A percentile compares a stretch with the other conserved stretches of the same genome.
These are phyloP conservation scores for Cordyceps javanica DNA, from an alignment of 2,329 filamentous ascomycete genomes.

Conservation along the genomic window DNA sequence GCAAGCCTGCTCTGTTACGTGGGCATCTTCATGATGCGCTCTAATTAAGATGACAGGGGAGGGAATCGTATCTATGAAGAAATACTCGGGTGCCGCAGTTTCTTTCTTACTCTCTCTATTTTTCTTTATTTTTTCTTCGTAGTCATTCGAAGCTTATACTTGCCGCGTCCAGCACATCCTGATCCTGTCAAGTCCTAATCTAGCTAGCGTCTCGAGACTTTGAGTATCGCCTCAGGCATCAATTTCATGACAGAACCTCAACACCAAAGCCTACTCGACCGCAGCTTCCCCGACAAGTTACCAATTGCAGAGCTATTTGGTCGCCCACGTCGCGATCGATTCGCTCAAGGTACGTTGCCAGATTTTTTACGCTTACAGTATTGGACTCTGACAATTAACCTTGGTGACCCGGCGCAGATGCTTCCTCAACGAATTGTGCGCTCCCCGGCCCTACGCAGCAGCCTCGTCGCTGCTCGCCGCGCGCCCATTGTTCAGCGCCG, in stretches of 20 bases:
- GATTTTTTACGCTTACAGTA: not conserved
- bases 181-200: not conserved
- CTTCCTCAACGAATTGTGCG: constrained; percentile 53
- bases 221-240: constrained; percentile 29
- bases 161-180: no score
- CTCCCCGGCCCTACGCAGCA: constrained; percentile 38
- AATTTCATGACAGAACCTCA: constrained; percentile 17
- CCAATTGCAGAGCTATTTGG: constrained; percentile 32
- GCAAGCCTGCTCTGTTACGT: no score
- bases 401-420: constrained; percentile 41
- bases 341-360: constrained; percentile 26
- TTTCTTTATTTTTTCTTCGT: not conserved
- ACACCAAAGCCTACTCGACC: constrained; percentile 13
- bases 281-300: constrained; percentile 23
- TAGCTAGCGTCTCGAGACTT: constrained; percentile 20
- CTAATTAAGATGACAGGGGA: no score
- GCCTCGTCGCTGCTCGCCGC: constrained; percentile 40
- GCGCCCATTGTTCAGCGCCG: constrained; percentile 51
- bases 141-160: no score
- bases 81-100: no score
- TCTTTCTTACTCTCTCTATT: no score
- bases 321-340: constrained; percentile 24
- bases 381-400: constrained; percentile 12
- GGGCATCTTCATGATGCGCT: no score
- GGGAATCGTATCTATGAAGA: no score